A percentile compares a stretch with the other conserved stretches of the same genome.
Conservation (phyloP, 1,284 basidiomycete species). For the Cryptococcus amylolentus region DNA sequence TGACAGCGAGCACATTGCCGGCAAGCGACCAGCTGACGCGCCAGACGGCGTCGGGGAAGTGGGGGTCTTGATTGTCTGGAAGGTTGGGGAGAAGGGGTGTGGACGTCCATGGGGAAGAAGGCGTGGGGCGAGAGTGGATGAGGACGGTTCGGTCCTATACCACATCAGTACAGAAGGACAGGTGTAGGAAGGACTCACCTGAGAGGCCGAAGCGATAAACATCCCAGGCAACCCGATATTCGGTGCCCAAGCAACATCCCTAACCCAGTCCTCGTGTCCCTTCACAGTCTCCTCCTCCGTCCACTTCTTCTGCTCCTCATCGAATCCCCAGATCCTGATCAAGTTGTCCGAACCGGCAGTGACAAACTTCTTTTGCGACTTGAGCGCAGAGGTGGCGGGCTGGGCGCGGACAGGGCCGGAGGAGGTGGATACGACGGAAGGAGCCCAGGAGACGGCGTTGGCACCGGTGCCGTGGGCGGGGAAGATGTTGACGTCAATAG, state of each 20-base stretch:
- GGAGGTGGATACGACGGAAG: conserved; percentile 60
- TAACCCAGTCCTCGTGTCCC: conserved; percentile 94
- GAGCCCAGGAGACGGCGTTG: conserved; percentile 97
- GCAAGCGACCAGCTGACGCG: conserved; percentile 95
- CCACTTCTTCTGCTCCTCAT: conserved; percentile 61
- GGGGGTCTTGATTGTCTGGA: conserved; percentile 54
- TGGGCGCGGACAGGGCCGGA: conserved; percentile 58
- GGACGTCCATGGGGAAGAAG: conserved; percentile 77
- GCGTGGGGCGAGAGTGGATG: conserved; percentile 87
- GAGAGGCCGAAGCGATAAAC: conserved; percentile 93
- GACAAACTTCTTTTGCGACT: conserved; percentile 71
- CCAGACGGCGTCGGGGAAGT: conserved; percentile 96
- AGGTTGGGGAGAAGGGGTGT: conserved; percentile 73
- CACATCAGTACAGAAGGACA: conserved; percentile 1
- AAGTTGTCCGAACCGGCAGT: conserved; percentile 95
- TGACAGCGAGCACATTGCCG: conserved; percentile 93
- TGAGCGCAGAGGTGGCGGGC: conserved; percentile 19
- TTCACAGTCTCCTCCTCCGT: conserved; percentile 80
- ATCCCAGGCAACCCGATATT: conserved; percentile 90
- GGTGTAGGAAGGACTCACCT: conserved; percentile 54
- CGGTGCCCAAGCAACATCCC: conserved; percentile 96
- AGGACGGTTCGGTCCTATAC: conserved; percentile 79
- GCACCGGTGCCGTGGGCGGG: conserved; percentile 94
- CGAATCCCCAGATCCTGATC: conserved; percentile 86
- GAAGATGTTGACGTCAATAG: conserved; percentile 93